phyloP scores from a whole-genome alignment of 768 basidiomycete genomes.

The Rhodosporidiobolus sp. region DNA sequence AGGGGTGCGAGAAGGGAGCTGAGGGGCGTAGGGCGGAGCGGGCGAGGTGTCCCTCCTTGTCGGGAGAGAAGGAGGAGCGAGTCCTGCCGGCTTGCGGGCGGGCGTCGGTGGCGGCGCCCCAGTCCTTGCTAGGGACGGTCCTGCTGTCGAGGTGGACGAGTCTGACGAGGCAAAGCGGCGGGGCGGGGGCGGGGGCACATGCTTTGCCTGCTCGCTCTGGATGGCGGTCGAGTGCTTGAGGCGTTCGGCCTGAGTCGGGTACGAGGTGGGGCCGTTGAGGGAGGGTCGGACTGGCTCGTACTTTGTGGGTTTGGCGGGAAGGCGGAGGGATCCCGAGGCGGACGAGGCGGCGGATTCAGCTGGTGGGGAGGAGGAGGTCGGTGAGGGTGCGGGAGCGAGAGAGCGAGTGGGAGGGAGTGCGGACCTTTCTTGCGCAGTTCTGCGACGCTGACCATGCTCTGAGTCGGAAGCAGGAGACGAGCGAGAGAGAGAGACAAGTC shows the following conservation, averaged over 20 bases:
- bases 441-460: conserved; percentile 12
- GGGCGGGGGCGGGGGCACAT: neutral
- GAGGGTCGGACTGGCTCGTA: conserved; percentile 4
- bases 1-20: neutral
- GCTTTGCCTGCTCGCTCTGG: neutral
- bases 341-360: conserved; percentile 8
- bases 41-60: neutral
- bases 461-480: neutral
- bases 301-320: neutral
- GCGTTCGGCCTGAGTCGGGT: neutral
- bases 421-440: conserved; percentile 15
- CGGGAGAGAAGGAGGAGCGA: neutral
- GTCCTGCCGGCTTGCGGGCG: neutral
- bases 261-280: neutral
- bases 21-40: neutral
- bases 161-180: neutral
- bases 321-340: neutral
- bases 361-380: neutral
- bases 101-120: neutral
- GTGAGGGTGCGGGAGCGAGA: neutral
- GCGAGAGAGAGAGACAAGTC: neutral
- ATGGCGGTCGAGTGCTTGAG: neutral
- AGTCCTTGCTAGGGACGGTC: too few species aligned
- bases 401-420: neutral
- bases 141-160: neutral